These are phyloP conservation scores for Capronia coronata DNA, from an alignment of 2,329 filamentous ascomycete genomes.

Conservation along the genomic window DNA sequence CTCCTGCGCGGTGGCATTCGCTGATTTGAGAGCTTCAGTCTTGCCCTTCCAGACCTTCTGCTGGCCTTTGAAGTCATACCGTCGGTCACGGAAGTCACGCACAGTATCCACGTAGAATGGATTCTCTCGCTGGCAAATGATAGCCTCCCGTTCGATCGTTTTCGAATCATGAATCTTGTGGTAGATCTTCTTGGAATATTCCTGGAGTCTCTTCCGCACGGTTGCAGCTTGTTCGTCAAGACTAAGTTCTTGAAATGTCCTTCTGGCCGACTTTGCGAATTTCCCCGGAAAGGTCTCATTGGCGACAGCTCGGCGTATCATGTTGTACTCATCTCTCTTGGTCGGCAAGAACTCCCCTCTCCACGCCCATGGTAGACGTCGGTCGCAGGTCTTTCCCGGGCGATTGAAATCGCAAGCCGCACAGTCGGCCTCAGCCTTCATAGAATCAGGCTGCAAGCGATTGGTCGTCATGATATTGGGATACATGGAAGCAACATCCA, in stretches of 20 bases:
- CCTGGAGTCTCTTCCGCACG: constrained; percentile 77
- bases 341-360: constrained; percentile 94
- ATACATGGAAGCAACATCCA: constrained; percentile 99
- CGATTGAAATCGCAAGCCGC: constrained; percentile 97
- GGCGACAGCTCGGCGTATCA: constrained; percentile 86
- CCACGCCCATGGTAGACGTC: constrained; percentile 94
- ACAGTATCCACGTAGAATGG: constrained; percentile 98
- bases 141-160: constrained; percentile 87
- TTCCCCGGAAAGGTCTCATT: constrained; percentile 88
- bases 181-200: constrained; percentile 98
- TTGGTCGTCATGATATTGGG: constrained; percentile 99
- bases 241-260: constrained; percentile 74
- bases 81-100: constrained; percentile 87
- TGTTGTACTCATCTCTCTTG: constrained; percentile 97
- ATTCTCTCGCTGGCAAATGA: constrained; percentile 96
- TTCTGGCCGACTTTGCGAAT: constrained; percentile 59
- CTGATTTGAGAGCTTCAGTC: constrained; percentile 74
- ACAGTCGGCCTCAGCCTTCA: constrained; percentile 94
- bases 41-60: constrained; percentile 99
- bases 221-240: constrained; percentile 74
- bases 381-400: constrained; percentile 93
- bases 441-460: constrained; percentile 93
- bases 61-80: constrained; percentile 97
- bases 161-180: constrained; percentile 97
- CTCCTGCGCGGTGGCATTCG: constrained; percentile 67